Conservation (phyloP, 1,139 yeast genomes). For the Candida sanyaensis region DNA sequence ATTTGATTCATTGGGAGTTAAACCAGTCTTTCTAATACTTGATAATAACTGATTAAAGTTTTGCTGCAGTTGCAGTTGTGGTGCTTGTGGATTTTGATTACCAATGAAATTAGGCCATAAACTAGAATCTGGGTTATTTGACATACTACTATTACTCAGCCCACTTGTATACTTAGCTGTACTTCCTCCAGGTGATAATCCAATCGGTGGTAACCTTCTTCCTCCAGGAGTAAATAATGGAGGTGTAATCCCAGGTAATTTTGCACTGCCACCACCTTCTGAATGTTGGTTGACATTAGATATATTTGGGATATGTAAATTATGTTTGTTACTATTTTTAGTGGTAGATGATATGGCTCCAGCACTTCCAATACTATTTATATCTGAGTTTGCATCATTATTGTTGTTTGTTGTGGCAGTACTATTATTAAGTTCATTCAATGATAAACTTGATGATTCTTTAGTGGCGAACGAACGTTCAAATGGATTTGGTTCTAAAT, state of each 20-base stretch:
- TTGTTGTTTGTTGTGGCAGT: not conserved
- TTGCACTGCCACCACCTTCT: slow-evolving; percentile 17
- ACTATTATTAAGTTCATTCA: slow-evolving; percentile 1
- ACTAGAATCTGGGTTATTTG: not conserved
- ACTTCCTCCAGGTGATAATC: slow-evolving; percentile 36
- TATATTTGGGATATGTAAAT: slow-evolving; percentile 37
- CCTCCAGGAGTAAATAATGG: slow-evolving; percentile 64
- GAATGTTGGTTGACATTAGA: slow-evolving; percentile 21
- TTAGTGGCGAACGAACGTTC: slow-evolving; percentile 87
- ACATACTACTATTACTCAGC: not conserved
- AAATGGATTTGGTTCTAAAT: slow-evolving; percentile 92
- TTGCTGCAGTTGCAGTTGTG: slow-evolving; percentile 14
- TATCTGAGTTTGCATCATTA: slow-evolving; percentile 4
- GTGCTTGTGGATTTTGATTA: slow-evolving; percentile 13
- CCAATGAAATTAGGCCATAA: slow-evolving; percentile 6
- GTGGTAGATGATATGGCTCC: slow-evolving; percentile 3
- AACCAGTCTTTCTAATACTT: slow-evolving; percentile 52
- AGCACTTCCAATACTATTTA: slow-evolving; percentile 4
- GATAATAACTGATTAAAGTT: slow-evolving; percentile 30
- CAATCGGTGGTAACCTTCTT: slow-evolving; percentile 59
- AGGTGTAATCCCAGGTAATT: slow-evolving; percentile 51
- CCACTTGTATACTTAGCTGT: slow-evolving; percentile 6
- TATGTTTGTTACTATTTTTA: slow-evolving; percentile 27
- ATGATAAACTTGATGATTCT: slow-evolving; percentile 19
- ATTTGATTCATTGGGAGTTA: slow-evolving; percentile 71